Percentiles rank a stretch among this genome's conserved stretches.
Evolutionary conservation across 2,329 filamentous ascomycete genomes (phyloP).

Genomic region (Calonectria pauciramosa): DNA sequence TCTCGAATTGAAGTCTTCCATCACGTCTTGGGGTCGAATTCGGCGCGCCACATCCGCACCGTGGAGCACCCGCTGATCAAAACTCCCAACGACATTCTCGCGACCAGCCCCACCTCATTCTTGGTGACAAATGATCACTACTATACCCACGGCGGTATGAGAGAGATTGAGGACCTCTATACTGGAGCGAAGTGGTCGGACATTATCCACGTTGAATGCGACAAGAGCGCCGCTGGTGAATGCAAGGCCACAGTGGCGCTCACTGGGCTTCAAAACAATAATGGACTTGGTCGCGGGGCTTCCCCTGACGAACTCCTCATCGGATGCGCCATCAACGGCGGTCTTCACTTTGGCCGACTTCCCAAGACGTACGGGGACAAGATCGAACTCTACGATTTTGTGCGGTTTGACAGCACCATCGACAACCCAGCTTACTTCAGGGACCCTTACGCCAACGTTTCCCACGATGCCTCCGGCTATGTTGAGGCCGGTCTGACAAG

Average conservation of each 20-base stretch:
- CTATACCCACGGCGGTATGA: constrained; percentile 62
- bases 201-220: constrained; percentile 54
- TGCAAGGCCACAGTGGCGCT: constrained; percentile 56
- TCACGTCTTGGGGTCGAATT: constrained; percentile 60
- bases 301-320: constrained; percentile 58
- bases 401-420: constrained; percentile 60
- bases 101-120: constrained; percentile 60
- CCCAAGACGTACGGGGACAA: constrained; percentile 36
- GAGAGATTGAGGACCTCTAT: constrained; percentile 62
- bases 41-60: constrained; percentile 63
- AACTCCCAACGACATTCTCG: constrained; percentile 72
- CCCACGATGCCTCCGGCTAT: constrained; percentile 66
- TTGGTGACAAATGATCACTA: constrained; percentile 73
- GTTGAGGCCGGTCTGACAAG: constrained; percentile 63
- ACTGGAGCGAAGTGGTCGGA: constrained; percentile 62
- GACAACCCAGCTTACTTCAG: constrained; percentile 72
- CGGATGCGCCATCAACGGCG: constrained; percentile 59
- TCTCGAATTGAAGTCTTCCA: constrained; percentile 72
- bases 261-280: constrained; percentile 64
- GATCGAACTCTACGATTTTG: constrained; percentile 52
- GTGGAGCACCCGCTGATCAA: constrained; percentile 65
- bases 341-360: constrained; percentile 58
- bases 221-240: constrained; percentile 51
- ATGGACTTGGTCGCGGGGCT: constrained; percentile 67
- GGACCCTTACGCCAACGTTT: constrained; percentile 62